Evolutionary conservation across 2,329 filamentous ascomycete species (phyloP), one percentile per base, ranked within the genome.

Genomic region (Aspergillus novofumigatus): DNA sequence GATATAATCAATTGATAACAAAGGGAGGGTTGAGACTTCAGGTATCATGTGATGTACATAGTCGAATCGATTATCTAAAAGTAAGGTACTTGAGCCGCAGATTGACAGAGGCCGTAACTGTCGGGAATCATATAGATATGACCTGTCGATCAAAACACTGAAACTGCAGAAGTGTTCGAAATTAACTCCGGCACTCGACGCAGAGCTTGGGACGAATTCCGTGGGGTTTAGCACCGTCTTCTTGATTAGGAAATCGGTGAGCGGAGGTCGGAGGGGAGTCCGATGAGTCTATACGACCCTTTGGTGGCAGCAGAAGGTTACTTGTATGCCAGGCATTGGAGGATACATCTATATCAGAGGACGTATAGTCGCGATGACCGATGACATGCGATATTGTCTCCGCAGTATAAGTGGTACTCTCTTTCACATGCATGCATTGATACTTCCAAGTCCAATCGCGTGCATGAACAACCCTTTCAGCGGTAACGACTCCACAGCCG

Each of bases 191-290:
- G 29, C 55, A 58, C 55, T 58, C 44, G 41, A 41, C 56, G 54
- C 49, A 59, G 58, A 51, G 41, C 58, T 57, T 64, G 64, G 63
- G 57, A 64, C 52, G 35, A 9, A 45, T 61, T 65, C 56, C 62
- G 68, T 65, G 67, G 68, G 67, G 67, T 62, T 64, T 57, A 49
- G 58, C 56, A 57, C 63, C 14, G 60, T 57, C 58, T 57, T 42
- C 69, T 68, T 52, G 53, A 62, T 71, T 70, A 64, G 70, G 70
- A 51, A 61, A 60, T 67, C 70, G 70, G 70, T 72, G 70, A 72
- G 65, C 56, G 64, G 59, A 52, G 49, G 7, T 26, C 23, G 44
- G 44, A 47, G 44, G 11, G 26, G 20, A 47, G 44, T 47, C 44
- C 11, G 44, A 17, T 5, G 21, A 25, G 11, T 47, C 21, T 25